Conservation (phyloP, 345 rosid species). For the Pugionium dolabratum region DNA sequence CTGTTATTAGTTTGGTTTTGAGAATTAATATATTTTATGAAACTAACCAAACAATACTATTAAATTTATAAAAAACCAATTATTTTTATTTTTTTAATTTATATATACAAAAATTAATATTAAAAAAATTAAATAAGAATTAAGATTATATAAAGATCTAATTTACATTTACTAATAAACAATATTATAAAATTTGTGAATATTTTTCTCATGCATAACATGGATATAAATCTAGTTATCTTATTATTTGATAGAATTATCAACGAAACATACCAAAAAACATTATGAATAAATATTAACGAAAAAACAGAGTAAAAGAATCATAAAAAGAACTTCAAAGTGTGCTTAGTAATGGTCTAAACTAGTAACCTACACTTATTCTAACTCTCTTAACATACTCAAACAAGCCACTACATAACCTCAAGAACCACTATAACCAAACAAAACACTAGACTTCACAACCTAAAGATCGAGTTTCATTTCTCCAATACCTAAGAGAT, state of each 20-base stretch:
- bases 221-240: background rate
- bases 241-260: background rate
- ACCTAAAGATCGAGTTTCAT: conserved; percentile 15
- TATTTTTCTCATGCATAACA: no score
- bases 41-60: no score
- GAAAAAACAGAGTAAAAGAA: background rate
- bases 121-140: no score
- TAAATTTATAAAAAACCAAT: no score
- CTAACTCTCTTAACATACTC: conserved; percentile 15
- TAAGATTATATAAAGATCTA: no score
- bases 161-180: no score
- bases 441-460: conserved; percentile 31
- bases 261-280: background rate
- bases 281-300: background rate
- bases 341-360: conserved; percentile 16
- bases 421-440: conserved; percentile 26
- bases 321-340: background rate
- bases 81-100: no score
- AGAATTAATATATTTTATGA: no score
- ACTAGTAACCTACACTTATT: conserved; percentile 15
- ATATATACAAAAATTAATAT: no score
- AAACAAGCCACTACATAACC: conserved; percentile 14
- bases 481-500: conserved; percentile 33
- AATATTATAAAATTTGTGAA: no score
- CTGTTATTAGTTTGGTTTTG: no score